Evolutionary conservation across 208 protist genomes (phyloP).

Genomic region (Leishmania lainsoni): DNA sequence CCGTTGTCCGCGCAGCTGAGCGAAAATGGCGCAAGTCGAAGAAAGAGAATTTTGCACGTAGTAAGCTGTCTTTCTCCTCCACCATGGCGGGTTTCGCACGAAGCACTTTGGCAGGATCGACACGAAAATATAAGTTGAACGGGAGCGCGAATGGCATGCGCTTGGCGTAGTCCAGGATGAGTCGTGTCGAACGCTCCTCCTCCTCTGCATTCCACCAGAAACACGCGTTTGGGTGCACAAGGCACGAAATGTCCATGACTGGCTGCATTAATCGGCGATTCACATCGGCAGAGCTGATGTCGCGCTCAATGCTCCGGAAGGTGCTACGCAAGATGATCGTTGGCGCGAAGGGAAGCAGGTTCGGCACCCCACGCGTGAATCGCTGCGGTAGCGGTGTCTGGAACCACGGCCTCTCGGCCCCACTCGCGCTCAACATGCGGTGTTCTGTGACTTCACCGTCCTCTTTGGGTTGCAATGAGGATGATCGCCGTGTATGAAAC

Average conservation of each 20-base stretch:
- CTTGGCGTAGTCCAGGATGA: slow-evolving; percentile 86
- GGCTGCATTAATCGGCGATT: slow-evolving; percentile 74
- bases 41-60: slow-evolving; percentile 43
- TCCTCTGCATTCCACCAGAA: slow-evolving; percentile 83
- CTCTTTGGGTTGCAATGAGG: neutral
- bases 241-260: slow-evolving; percentile 77
- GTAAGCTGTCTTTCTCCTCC: slow-evolving; percentile 40
- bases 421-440: slow-evolving; percentile 55
- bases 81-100: slow-evolving; percentile 39
- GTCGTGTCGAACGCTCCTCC: slow-evolving; percentile 66
- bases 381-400: slow-evolving; percentile 56
- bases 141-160: slow-evolving; percentile 84
- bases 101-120: slow-evolving; percentile 60
- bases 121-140: slow-evolving; percentile 86
- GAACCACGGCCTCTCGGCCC: slow-evolving; percentile 81
- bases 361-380: slow-evolving; percentile 66
- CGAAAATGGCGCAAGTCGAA: slow-evolving; percentile 75
- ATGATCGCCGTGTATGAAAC: slow-evolving; percentile 46
- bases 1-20: slow-evolving; percentile 5
- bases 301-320: slow-evolving; percentile 58
- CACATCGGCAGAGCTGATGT: slow-evolving; percentile 37
- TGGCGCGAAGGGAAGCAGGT: slow-evolving; percentile 77
- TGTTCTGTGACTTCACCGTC: slow-evolving; percentile 46
- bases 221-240: slow-evolving; percentile 80
- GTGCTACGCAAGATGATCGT: slow-evolving; percentile 67